A percentile compares a stretch with the other conserved stretches of the same genome.
phyloP scores from a whole-genome alignment of 1,284 basidiomycete genomes.

The Pisolithus thermaeus region DNA sequence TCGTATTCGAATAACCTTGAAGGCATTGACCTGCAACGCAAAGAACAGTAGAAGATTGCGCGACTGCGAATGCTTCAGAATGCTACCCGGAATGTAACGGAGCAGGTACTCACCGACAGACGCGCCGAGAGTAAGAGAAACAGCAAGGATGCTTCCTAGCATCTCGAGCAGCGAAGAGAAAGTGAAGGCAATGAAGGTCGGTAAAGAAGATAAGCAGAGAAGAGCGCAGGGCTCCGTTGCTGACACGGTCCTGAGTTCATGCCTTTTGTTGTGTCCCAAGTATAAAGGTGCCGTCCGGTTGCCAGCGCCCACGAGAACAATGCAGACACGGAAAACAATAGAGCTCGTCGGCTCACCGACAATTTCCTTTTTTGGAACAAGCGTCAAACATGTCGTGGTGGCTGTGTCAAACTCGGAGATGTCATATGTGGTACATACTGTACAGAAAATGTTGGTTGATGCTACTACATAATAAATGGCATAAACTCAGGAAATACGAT shows the following conservation, averaged over 20 bases:
- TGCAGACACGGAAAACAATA: conserved; percentile 24
- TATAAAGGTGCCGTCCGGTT: conserved; percentile 22
- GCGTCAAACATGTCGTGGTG: conserved; percentile 4
- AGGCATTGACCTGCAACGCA: conserved; percentile 81
- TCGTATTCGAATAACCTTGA: conserved; percentile 64
- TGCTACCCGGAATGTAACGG: not conserved
- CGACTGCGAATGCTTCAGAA: conserved; percentile 31
- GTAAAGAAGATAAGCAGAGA: conserved; percentile 15
- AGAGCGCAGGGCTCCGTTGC: conserved; percentile 16
- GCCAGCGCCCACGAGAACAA: conserved; percentile 19
- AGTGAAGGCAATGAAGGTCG: conserved; percentile 21
- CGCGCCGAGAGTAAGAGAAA: conserved; percentile 39
- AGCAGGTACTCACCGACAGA: conserved; percentile 39
- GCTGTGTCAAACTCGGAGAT: conserved; percentile 8
- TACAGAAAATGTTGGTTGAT: not conserved
- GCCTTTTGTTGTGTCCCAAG: conserved; percentile 24
- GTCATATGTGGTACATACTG: not conserved
- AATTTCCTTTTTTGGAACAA: conserved; percentile 11
- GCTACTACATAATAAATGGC: not conserved
- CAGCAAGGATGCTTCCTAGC: conserved; percentile 40
- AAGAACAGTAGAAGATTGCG: conserved; percentile 56
- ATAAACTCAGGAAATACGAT: not conserved
- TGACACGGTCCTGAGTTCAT: conserved; percentile 12
- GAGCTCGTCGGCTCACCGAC: conserved; percentile 1
- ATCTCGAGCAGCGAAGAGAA: conserved; percentile 34